phyloP scores from a whole-genome alignment of 2,329 filamentous ascomycete genomes.

The Chaetomium olivaceum region DNA sequence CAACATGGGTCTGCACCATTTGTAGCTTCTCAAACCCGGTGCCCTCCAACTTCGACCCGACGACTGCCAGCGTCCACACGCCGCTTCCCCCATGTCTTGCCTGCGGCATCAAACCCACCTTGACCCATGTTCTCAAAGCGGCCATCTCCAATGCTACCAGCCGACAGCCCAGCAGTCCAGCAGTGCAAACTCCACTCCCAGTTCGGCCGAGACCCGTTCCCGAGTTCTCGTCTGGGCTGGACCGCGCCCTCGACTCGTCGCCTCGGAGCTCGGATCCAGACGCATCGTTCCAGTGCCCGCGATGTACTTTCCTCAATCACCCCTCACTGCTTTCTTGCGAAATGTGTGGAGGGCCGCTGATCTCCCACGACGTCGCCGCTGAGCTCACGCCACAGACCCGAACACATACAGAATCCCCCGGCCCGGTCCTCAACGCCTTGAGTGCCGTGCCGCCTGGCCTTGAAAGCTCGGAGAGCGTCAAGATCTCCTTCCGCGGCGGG shows the following conservation, averaged over 20 bases:
- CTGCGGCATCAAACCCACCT: constrained; percentile 88
- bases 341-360: constrained; percentile 80
- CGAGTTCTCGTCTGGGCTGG: constrained; percentile 22
- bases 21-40: constrained; percentile 94
- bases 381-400: constrained; percentile 43
- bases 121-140: constrained; percentile 82
- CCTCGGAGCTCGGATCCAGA: constrained; percentile 36
- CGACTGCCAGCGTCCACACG: constrained; percentile 75
- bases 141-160: constrained; percentile 73
- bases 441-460: constrained; percentile 37
- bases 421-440: constrained; percentile 59
- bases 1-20: constrained; percentile 94
- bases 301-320: constrained; percentile 94
- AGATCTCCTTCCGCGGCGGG: constrained; percentile 85
- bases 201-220: constrained; percentile 34
- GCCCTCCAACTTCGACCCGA: constrained; percentile 89
- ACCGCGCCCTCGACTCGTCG: constrained; percentile 15
- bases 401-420: constrained; percentile 72
- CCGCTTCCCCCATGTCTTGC: constrained; percentile 83
- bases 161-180: constrained; percentile 42
- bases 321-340: constrained; percentile 84
- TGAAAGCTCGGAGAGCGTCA: constrained; percentile 74
- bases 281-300: constrained; percentile 66
- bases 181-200: constrained; percentile 36
- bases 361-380: constrained; percentile 52